These are phyloP conservation scores for Clonostachys sp. DNA, from an alignment of 2,329 filamentous ascomycete genomes.

Conservation along the genomic window DNA sequence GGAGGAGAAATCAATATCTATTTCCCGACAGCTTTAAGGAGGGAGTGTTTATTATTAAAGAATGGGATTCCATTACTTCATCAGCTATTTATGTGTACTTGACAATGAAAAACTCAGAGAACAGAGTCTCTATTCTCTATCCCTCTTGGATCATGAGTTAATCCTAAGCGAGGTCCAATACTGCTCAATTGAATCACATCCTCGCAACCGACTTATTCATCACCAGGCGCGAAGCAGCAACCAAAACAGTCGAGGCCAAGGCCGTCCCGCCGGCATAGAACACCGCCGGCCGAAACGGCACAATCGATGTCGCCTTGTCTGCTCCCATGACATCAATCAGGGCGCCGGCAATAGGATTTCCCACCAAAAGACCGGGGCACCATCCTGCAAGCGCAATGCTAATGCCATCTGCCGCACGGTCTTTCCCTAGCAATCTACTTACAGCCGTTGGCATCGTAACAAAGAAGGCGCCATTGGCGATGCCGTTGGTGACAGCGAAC, in stretches of 20 bases:
- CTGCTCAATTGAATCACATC: too few species aligned
- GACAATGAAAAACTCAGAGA: too few species aligned
- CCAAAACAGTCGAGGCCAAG: not conserved
- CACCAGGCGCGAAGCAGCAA: not conserved
- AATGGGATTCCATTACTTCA: too few species aligned
- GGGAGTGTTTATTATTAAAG: too few species aligned
- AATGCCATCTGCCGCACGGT: not conserved
- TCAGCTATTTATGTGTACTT: too few species aligned
- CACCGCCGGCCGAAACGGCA: constrained; percentile 2
- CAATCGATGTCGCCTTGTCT: constrained; percentile 1
- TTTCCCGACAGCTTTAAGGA: too few species aligned
- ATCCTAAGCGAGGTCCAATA: too few species aligned
- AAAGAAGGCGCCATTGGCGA: constrained; percentile 57
- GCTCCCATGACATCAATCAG: constrained; percentile 4
- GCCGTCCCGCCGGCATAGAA: constrained; percentile 3
- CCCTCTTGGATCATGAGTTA: too few species aligned
- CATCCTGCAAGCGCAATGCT: constrained; percentile 3
- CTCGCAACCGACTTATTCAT: too few species aligned
- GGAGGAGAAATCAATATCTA: too few species aligned
- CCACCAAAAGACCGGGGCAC: constrained; percentile 3
- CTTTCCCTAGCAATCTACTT: constrained; percentile 8
- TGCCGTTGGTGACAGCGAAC: constrained; percentile 55
- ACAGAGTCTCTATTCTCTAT: too few species aligned
- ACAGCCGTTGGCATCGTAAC: constrained; percentile 56
- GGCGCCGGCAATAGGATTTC: constrained; percentile 2